Percentiles rank a stretch among this genome's conserved stretches.
These are phyloP conservation scores for Brassica incana DNA, from an alignment of 345 rosid species.

Conservation along the genomic window DNA sequence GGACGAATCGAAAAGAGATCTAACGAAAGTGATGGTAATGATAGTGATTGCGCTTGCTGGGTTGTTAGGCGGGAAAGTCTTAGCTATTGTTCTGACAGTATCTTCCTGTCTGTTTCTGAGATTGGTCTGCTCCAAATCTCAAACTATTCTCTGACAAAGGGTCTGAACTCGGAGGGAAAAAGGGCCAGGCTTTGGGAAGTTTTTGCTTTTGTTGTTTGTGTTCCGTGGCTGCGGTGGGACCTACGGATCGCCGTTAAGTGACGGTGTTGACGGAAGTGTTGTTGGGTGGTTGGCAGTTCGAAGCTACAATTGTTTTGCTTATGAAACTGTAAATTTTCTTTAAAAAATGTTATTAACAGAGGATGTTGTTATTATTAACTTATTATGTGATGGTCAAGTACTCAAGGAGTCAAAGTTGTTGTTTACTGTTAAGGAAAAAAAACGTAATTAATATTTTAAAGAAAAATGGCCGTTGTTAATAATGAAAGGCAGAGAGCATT, in stretches of 20 bases:
- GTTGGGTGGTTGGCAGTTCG: conserved; percentile 39
- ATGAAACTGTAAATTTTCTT: conserved; percentile 37
- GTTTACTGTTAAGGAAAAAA: conserved; percentile 6
- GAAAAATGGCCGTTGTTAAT: conserved; percentile 13
- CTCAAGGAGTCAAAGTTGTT: conserved; percentile 28
- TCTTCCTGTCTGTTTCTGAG: conserved; percentile 43
- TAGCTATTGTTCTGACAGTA: conserved; percentile 57
- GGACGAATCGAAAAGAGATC: conserved; percentile 28
- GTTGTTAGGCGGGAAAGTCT: conserved; percentile 54
- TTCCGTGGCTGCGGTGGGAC: conserved; percentile 24
- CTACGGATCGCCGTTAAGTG: conserved; percentile 13
- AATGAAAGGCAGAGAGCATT: conserved; percentile 30
- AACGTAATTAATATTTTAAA: neutral
- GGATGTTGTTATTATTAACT: conserved; percentile 8
- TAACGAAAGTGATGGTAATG: conserved; percentile 41
- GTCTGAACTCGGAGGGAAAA: conserved; percentile 14
- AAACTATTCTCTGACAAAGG: conserved; percentile 31
- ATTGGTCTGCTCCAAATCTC: conserved; percentile 33
- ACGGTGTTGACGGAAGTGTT: conserved; percentile 18
- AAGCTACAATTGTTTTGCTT: conserved; percentile 38
- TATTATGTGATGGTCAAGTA: conserved; percentile 12
- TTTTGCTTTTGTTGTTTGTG: neutral
- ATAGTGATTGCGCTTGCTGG: conserved; percentile 60
- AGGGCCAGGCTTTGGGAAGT: neutral
- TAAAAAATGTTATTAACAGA: neutral